Conservation (phyloP, 257 asterid species). For the Salvia splendens region DNA sequence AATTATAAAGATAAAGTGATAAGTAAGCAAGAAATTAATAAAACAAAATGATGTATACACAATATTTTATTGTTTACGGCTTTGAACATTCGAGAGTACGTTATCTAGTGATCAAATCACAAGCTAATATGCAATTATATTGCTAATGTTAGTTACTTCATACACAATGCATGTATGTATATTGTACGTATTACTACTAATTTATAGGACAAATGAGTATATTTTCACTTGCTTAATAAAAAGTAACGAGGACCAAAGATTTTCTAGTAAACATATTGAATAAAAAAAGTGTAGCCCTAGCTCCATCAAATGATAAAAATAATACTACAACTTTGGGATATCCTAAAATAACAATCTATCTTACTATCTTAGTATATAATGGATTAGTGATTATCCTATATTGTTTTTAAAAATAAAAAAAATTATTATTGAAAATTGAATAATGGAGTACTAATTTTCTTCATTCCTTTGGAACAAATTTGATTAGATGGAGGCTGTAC, state of each 20-base stretch:
- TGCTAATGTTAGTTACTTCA: not conserved
- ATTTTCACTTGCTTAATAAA: too few relatives aligned
- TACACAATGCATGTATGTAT: not conserved
- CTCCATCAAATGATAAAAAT: too few relatives aligned
- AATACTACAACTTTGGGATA: too few relatives aligned
- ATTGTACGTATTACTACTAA: too few relatives aligned
- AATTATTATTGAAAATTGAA: not conserved
- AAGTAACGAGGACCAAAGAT: too few relatives aligned
- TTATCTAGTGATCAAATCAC: not conserved
- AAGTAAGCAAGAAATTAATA: conserved; percentile 21
- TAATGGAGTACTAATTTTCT: not conserved
- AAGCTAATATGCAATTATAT: not conserved
- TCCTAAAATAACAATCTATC: too few relatives aligned
- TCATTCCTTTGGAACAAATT: conserved; percentile 12
- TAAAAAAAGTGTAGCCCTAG: too few relatives aligned
- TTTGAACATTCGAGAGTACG: conserved; percentile 34
- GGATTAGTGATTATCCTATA: too few relatives aligned
- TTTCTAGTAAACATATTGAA: too few relatives aligned
- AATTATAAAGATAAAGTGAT: conserved; percentile 11
- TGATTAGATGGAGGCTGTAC: conserved; percentile 25
- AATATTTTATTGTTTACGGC: conserved; percentile 16
- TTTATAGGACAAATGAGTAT: too few relatives aligned
- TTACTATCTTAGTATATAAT: too few relatives aligned
- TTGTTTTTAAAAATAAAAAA: too few relatives aligned
- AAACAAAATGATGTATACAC: conserved; percentile 1